These are phyloP conservation scores for Calonectria naviculata DNA, from an alignment of 2,329 filamentous ascomycete genomes.

Conservation along the genomic window DNA sequence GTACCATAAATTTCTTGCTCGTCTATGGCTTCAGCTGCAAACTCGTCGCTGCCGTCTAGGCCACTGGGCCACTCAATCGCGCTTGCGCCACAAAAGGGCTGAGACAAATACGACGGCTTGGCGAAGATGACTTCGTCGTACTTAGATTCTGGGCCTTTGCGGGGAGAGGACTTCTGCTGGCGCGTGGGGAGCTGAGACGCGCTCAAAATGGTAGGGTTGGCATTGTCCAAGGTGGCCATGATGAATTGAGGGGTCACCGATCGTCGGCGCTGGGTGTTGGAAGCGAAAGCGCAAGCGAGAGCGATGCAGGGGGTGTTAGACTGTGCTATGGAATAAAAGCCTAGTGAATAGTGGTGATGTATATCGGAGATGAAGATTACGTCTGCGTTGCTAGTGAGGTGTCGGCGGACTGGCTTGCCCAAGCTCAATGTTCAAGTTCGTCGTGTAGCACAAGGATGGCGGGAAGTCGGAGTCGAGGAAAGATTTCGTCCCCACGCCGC, in stretches of 20 bases:
- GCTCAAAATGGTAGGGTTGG: constrained; percentile 93
- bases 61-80: constrained; percentile 46
- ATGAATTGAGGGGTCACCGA: constrained; percentile 20
- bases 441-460: constrained; percentile 28
- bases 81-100: constrained; percentile 52
- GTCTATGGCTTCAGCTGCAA: constrained; percentile 85
- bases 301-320: constrained; percentile 16
- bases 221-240: constrained; percentile 70
- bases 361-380: constrained; percentile 32
- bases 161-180: constrained; percentile 60
- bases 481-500: constrained; percentile 34
- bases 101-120: constrained; percentile 56
- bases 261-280: constrained; percentile 25
- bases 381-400: constrained; percentile 24
- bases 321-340: neutral
- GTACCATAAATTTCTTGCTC: constrained; percentile 96
- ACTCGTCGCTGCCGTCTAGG: constrained; percentile 64
- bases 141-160: constrained; percentile 58
- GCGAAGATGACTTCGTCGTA: constrained; percentile 60
- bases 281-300: neutral
- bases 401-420: constrained; percentile 9
- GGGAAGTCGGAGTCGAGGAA: constrained; percentile 30
- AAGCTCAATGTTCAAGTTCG: constrained; percentile 17
- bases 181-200: constrained; percentile 89
- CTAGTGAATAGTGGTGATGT: constrained; percentile 21